Base-by-base conservation (phyloP, 345 rosid genomes). In the Kandelia obovata region DNA sequence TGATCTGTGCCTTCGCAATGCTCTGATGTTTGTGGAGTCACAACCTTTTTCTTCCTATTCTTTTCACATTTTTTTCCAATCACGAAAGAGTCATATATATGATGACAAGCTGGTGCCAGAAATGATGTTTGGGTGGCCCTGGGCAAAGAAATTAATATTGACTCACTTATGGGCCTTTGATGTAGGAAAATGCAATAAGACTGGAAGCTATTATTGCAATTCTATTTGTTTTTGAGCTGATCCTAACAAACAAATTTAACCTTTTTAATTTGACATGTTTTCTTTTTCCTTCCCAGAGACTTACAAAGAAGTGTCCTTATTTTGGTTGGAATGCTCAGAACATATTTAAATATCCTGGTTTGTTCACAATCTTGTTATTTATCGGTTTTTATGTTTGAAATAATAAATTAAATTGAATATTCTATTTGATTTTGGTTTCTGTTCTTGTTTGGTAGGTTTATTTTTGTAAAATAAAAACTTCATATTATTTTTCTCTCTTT, bases 261-360 rank as follows among this genome's bases (percentile, higher is more conserved):
- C 5, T 64, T 7, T 4, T 16, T 69, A n/a, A 56, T 72, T 65
- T 71, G 37, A 62, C 37, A 2, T 53, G 53, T 43, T 57, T 26
- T 31, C 4, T 55, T 66, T 70, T 19, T 68, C 23, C 19, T 77
- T 31, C 68, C 55, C 68, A 95, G 99, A 88, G 91, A 90, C 68
- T 79, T 95, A 72, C 85, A 93, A 73, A 77, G 72, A 8, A 86
- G 80, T 79, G 78, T 88, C 43, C 26, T 85, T 63, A 81, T 95
- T 76, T 66, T 95, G 79, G 90, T 88, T 64, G 98, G 99, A 80
- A 95, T 95, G 99, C 83, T 95, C 61, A 72, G 83, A 69, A 92
- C 98, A 43, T 92, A 90, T 76, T 74, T 92, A 70, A 88, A 88
- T 76, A 75, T 95, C 81, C 70, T 95, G 98, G 99, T 95, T 69